These are phyloP conservation scores for Flaveria trinervia DNA, from an alignment of 129 eudicot species.

Conservation along the genomic window DNA sequence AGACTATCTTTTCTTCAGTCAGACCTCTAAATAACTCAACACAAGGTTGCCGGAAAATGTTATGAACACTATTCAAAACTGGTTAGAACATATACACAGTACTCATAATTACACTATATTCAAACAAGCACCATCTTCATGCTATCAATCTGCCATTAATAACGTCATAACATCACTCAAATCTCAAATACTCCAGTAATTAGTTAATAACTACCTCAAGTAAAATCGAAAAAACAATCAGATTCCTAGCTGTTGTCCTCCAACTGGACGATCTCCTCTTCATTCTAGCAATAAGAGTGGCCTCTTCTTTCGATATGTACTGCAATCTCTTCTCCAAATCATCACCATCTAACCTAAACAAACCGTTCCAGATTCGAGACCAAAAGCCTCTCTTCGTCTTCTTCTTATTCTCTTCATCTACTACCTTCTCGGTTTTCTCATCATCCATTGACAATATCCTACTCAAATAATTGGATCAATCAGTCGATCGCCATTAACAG, in stretches of 20 bases:
- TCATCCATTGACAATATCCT: slow-evolving; percentile 30
- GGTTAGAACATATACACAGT: not conserved
- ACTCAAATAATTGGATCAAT: not conserved
- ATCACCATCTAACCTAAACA: slow-evolving; percentile 65
- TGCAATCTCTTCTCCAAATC: slow-evolving; percentile 79
- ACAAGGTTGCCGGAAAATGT: not conserved
- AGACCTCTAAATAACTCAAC: too few species aligned
- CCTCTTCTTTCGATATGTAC: slow-evolving; percentile 79
- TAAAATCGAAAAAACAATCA: slow-evolving; percentile 58
- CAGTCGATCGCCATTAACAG: not conserved
- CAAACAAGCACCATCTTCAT: not conserved
- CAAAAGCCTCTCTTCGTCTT: slow-evolving; percentile 62
- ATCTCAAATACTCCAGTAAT: not conserved
- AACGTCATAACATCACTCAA: not conserved
- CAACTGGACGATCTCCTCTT: slow-evolving; percentile 60
- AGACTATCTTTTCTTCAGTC: too few species aligned
- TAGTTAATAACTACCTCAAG: slow-evolving; percentile 57
- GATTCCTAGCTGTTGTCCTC: slow-evolving; percentile 56
- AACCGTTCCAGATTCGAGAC: slow-evolving; percentile 69
- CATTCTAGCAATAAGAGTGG: slow-evolving; percentile 65
- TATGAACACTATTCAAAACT: not conserved
- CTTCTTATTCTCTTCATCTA: slow-evolving; percentile 33
- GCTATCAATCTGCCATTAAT: not conserved
- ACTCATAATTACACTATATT: not conserved
- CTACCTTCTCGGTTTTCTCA: slow-evolving; percentile 36